Base-by-base conservation (phyloP, 192 early-diverging fungal species). In the Gonapodya prolifera region DNA sequence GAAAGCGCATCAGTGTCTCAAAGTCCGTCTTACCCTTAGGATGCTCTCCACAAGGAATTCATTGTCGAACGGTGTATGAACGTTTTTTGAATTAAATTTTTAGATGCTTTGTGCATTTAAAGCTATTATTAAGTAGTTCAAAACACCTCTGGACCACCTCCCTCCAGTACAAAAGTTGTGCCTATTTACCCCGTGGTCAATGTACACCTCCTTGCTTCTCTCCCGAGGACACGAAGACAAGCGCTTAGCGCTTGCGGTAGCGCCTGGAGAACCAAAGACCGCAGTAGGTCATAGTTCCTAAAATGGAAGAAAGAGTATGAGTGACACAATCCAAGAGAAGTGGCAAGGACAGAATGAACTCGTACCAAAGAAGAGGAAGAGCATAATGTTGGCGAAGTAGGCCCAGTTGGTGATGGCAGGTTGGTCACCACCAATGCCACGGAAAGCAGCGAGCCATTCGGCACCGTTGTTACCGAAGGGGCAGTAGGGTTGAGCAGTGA, bases 241-340 rank as follows among this genome's bases (percentile, higher is more conserved):
- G 45, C n/a, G 23, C 29, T 73, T 73, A 73, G 8, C 71, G 18
- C 71, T 73, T 73, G 71, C 71, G 71, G 71, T 73, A 73, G 18
- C 32, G 2, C 28, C 71, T 18, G 8, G 71, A 73, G 71, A 73
- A 73, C 71, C 18, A 30, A 8, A 73, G 71, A 13, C 71, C 71
- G 71, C 2, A 73, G 28, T 30, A 73, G 8, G 71, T 73, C 71
- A 61, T 61, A 23, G 45, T 61, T 16, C 45, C 45, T 61, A n/a
- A n/a, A n/a, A 23, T 73, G 71, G 32, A 32, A 32, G 71, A 73
- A 16, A 32, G 71, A 16, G 71, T 30, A 13, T 16, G 71, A 73
- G 2, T 8, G 29, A 2, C 8, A 2, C 8, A 73, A 23, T 23
- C 8, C 45, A 73, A 73, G 31, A 29, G 8, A 73, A 73, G 29